Base-by-base conservation (phyloP, 805 yeast genomes). In the Metschnikowia baotianmanensis region DNA sequence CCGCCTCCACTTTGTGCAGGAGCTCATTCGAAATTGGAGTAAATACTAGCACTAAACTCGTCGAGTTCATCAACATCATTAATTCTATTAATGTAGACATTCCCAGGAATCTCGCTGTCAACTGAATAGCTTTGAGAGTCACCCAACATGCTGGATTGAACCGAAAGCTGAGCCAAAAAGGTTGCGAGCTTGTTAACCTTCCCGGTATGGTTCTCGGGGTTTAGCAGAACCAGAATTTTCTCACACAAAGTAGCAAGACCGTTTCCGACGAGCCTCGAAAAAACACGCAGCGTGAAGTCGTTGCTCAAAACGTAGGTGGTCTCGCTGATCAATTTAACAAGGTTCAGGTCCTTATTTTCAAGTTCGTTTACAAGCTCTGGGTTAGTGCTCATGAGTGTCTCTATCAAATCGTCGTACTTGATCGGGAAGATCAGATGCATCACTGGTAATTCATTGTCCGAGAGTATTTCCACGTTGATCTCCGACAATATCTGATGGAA, bases 21-120 rank as follows among this genome's bases (percentile, higher is more conserved):
- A 5, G 31, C 10, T 47, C 56, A 67, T 39, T 69, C 74, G 48
- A 85, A 86, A 55, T 88, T 88, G 13, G 96, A 83, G 61, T 90
- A 90, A 7, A 90, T 90, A 50, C 88, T 75, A 4, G 97, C 97
- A 63, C 96, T 83, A 51, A 90, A 74, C 45, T 88, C 96, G 50
- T 86, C 95, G 42, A 90, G 72, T 48, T 82, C 88, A 13, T 77
- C 81, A 22, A 63, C 52, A 28, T 59, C 63, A 50, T 66, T 67
- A 42, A 67, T 47, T 38, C 46, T 59, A 51, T 65, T 67, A 25
- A 69, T 53, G 48, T 61, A 69, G 12, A 59, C 55, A 45, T 69
- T 69, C 10, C 74, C 75, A 1, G 61, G 72, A 61, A 43, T 47
- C 19, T 51, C 61, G n/a, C 40, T 32, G 19, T 47, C 47, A 9